phyloP scores from a whole-genome alignment of 2,329 filamentous ascomycete genomes.

The Apiospora pterosperma region DNA sequence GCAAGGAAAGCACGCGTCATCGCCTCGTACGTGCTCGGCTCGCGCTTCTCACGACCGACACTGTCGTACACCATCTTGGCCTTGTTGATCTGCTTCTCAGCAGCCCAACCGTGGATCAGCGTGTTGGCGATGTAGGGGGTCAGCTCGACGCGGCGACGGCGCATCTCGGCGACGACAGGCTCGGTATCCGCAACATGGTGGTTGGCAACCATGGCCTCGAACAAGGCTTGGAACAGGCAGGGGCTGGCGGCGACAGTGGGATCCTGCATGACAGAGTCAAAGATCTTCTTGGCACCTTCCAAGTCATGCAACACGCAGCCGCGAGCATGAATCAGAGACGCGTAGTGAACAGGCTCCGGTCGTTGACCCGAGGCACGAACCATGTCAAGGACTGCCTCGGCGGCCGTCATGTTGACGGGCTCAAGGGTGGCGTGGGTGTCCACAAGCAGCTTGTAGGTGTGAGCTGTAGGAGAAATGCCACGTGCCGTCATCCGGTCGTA shows the following conservation, averaged over 20 bases:
- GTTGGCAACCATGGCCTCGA: slow-evolving; percentile 96
- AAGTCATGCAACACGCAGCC: slow-evolving; percentile 94
- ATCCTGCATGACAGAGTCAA: slow-evolving; percentile 74
- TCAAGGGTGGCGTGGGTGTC: slow-evolving; percentile 94
- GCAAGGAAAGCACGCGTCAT: slow-evolving; percentile 94
- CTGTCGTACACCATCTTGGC: slow-evolving; percentile 75
- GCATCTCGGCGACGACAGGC: slow-evolving; percentile 73
- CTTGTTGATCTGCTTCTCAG: slow-evolving; percentile 75
- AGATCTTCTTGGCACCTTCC: slow-evolving; percentile 74
- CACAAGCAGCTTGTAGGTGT: slow-evolving; percentile 96
- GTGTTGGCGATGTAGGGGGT: slow-evolving; percentile 99
- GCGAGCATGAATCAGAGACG: slow-evolving; percentile 91
- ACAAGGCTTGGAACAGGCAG: slow-evolving; percentile 93
- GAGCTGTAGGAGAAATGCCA: slow-evolving; percentile 85
- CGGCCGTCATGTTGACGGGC: slow-evolving; percentile 82
- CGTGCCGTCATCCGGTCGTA: slow-evolving; percentile 90
- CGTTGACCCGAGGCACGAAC: slow-evolving; percentile 72
- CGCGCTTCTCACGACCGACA: slow-evolving; percentile 75
- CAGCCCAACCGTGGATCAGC: slow-evolving; percentile 93
- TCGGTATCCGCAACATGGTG: slow-evolving; percentile 77
- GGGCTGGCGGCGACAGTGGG: slow-evolving; percentile 68
- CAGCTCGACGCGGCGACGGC: slow-evolving; percentile 68
- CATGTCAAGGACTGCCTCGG: slow-evolving; percentile 75
- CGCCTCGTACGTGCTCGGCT: slow-evolving; percentile 97
- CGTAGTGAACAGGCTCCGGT: slow-evolving; percentile 92